Base-by-base conservation (phyloP, 2,329 filamentous ascomycete genomes). In the Fusarium hainanense region DNA sequence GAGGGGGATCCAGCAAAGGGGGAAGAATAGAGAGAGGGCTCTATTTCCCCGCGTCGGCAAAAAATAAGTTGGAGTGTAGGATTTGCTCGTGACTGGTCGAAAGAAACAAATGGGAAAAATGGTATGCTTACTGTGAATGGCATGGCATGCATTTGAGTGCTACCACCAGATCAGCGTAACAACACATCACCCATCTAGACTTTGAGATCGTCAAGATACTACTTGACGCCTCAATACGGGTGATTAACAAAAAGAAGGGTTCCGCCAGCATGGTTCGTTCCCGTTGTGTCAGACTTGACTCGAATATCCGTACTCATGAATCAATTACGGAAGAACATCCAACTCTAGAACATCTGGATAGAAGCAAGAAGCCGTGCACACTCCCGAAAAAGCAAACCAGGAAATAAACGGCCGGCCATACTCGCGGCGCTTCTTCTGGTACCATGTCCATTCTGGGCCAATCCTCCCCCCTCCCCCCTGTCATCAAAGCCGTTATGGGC, bases 341-440 rank as follows among this genome's bases (percentile, higher is more conserved):
- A 10, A 25, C 61, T 65, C 68, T 61, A 59, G 64, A 65, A 65
- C 63, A 37, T 57, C 43, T 44, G n/a, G 41, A 51, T 55, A 14
- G 60, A 58, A 30, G 28, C 28, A 30, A 30, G 2, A 30, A 59
- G 44, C 14, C 27, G 52, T 66, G 63, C 52, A 3, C 30, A 44
- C n/a, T 27, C 58, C 25, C 46, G 37, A 13, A 10, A 7, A 9
- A 27, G 32, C 2, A 18, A 6, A 4, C 32, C 34, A 57, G 58
- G 69, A 43, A 67, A 70, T 66, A 57, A 70, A 69, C 69, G 71
- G 71, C 67, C 77, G 77, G 76, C 77, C 66, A 71, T 79, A 76
- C 77, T 79, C 77, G 49, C 49, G 77, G 77, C 77, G 77, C 77
- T 79, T 79, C 76, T 79, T 79, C 69, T 65, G 46, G 63, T 61